Evolutionary conservation across 2,329 filamentous ascomycete species (phyloP).

Genomic region (Bipolaris sorokiniana): DNA sequence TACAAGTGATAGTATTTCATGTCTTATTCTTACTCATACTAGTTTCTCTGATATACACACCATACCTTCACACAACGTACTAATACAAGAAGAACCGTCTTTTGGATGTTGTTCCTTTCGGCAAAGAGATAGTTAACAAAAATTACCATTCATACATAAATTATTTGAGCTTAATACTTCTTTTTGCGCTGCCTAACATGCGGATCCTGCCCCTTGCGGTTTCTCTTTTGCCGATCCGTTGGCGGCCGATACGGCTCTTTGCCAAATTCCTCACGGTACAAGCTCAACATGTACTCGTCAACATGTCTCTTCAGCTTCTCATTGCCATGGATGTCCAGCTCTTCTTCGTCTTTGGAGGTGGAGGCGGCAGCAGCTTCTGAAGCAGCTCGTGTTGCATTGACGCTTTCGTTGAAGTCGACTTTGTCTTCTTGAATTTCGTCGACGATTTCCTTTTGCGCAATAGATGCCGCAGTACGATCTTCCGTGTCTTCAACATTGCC

Average conservation of each 20-base stretch:
- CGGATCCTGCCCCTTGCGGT: constrained; percentile 39
- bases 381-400: constrained; percentile 33
- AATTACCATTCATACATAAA: no score
- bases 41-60: neutral
- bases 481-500: constrained; percentile 92
- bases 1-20: constrained; percentile 3
- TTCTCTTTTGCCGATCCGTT: constrained; percentile 41
- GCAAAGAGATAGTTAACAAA: no score
- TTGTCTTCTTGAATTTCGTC: constrained; percentile 59
- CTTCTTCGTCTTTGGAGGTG: constrained; percentile 22
- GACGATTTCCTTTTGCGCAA: constrained; percentile 85
- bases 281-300: constrained; percentile 45
- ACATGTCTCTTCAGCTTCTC: constrained; percentile 36
- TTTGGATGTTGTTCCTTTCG: neutral
- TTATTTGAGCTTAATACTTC: constrained; percentile 26
- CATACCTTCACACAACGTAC: neutral
- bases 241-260: constrained; percentile 43
- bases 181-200: constrained; percentile 40
- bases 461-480: constrained; percentile 84
- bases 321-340: constrained; percentile 23
- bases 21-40: neutral
- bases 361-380: constrained; percentile 24
- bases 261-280: constrained; percentile 41
- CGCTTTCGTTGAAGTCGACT: constrained; percentile 48
- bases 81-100: neutral